Conservation (phyloP, 2,329 filamentous ascomycete species). For the Fusarium equiseti region DNA sequence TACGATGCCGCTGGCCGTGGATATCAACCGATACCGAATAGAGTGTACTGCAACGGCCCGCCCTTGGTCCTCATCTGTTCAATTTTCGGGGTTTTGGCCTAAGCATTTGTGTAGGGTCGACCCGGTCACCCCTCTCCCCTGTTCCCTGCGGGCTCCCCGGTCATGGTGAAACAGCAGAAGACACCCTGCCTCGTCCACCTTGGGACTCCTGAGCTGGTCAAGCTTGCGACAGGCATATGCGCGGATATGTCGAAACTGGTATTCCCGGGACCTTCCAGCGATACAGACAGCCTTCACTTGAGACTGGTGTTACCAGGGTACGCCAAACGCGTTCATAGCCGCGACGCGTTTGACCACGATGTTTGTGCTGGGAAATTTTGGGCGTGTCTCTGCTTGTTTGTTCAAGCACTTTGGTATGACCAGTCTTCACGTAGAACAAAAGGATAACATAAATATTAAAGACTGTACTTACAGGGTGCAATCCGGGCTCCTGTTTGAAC, state of each 20-base stretch:
- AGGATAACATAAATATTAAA: constrained; percentile 10
- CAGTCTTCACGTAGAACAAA: background rate
- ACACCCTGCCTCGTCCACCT: constrained; percentile 62
- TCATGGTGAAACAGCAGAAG: constrained; percentile 66
- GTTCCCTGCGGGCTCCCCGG: constrained; percentile 53
- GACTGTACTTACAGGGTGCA: constrained; percentile 47
- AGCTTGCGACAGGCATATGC: constrained; percentile 57
- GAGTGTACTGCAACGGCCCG: constrained; percentile 45
- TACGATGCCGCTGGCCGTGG: constrained; percentile 31
- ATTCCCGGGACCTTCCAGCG: constrained; percentile 38
- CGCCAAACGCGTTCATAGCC: constrained; percentile 32
- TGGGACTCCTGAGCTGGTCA: constrained; percentile 57
- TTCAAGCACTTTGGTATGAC: background rate
- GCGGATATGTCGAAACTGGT: constrained; percentile 35
- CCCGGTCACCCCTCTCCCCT: constrained; percentile 42
- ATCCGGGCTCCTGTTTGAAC: constrained; percentile 50
- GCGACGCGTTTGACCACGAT: constrained; percentile 23
- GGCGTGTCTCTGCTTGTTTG: background rate
- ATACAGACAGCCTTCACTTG: constrained; percentile 41
- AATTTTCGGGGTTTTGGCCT: constrained; percentile 36
- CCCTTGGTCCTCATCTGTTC: constrained; percentile 39
- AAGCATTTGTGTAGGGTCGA: constrained; percentile 38
- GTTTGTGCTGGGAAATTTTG: background rate
- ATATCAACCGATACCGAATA: constrained; percentile 33
- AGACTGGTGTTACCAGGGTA: constrained; percentile 36